Percentiles rank a stretch among this genome's conserved stretches.
Evolutionary conservation across 2,329 filamentous ascomycete species (phyloP).

Genomic region (Pseudogymnoascus sp.): DNA sequence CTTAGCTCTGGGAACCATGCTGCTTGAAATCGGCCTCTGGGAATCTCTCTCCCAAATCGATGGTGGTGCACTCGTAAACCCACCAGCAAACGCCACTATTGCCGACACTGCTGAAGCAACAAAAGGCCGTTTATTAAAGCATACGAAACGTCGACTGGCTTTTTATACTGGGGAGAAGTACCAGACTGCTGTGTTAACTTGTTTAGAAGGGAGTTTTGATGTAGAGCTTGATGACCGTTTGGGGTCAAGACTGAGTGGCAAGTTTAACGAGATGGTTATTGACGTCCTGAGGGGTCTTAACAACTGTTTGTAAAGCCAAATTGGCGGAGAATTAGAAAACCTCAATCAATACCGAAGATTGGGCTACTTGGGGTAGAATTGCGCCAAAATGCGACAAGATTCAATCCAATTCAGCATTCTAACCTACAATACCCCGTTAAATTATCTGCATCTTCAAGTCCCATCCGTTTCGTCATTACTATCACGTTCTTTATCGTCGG

Average conservation of each 20-base stretch:
- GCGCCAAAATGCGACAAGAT: background rate
- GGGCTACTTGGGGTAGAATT: background rate
- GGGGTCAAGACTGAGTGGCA: background rate
- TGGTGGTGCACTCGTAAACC: background rate
- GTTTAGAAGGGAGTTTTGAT: slow-evolving; percentile 21
- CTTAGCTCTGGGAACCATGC: slow-evolving; percentile 37
- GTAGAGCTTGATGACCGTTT: background rate
- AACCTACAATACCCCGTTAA: background rate
- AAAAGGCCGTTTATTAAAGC: slow-evolving; percentile 17
- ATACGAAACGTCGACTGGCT: slow-evolving; percentile 22
- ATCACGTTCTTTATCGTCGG: no score
- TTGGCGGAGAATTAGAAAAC: background rate
- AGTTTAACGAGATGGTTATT: background rate
- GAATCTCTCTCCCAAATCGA: slow-evolving; percentile 12
- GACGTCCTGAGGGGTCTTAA: background rate
- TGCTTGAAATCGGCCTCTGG: slow-evolving; percentile 46
- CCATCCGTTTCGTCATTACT: background rate
- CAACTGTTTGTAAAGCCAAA: background rate
- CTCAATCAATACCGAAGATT: background rate
- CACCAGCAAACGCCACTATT: slow-evolving; percentile 27
- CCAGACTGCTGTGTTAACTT: slow-evolving; percentile 25
- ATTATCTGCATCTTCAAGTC: background rate
- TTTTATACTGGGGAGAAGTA: slow-evolving; percentile 29
- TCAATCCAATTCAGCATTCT: background rate
- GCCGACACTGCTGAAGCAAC: background rate